Evolutionary conservation across 805 yeast species (phyloP), one percentile per base, ranked within the genome.

Genomic region (Yarrowia deformans): DNA sequence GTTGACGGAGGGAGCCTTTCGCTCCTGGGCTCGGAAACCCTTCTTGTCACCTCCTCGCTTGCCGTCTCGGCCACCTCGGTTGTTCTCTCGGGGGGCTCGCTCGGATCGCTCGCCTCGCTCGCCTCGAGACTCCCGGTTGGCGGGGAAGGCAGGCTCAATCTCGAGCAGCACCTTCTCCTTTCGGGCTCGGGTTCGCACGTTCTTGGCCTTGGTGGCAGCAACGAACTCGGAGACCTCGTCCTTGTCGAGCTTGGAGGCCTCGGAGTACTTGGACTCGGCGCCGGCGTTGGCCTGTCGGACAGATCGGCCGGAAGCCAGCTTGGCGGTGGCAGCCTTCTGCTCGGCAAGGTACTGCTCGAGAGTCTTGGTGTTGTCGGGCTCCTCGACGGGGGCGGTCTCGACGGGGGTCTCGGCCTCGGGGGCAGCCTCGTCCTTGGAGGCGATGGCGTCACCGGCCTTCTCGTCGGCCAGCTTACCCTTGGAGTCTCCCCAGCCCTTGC

Each of bases 401-500:
- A 72, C 75, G 72, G 77, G 82, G 72, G 79, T 81, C 70, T 79
- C 83, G 52, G 67, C 76, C 68, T 74, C 80, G 32, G 37, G 10
- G 37, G 37, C 10, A 9, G 60, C 18, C 60, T 54, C 60, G 64
- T 71, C 76, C 64, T 74, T 80, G 67, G 78, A 82, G 70, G 81
- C 81, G 64, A 78, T 72, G 70, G 78, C 79, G 74, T 81, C 87
- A 71, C 78, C 86, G 71, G 82, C 86, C 69, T 80, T 84, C 77
- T 83, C 83, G 74, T 86, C 90, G 74, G 83, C 90, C 79, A 84
- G 87, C 84, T 88, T 91, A 79, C 83, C 84, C 77, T 84, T 82
- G 81, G 89, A 87, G 78, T 88, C 91, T 79, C 97, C 97, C 94
- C 97, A 91, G 74, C 93, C 93, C 82, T 88, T 89, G 80, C 84